Percentiles rank a stretch among this genome's conserved stretches.
phyloP scores from a whole-genome alignment of 1,139 yeast species.

The Magnusiomyces tetraspermus region DNA sequence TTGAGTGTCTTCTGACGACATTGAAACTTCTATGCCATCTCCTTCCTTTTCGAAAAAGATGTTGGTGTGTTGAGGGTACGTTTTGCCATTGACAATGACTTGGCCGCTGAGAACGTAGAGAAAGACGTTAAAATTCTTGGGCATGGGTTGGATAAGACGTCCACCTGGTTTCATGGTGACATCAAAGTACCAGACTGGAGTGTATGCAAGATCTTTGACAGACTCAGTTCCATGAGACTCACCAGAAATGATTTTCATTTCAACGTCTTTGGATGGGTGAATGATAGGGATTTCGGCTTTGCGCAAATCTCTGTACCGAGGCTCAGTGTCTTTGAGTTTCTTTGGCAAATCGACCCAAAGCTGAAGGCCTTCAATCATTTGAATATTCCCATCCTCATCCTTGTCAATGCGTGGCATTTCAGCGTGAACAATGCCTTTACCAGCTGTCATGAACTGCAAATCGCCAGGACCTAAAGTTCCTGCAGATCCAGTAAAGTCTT shows the following conservation, averaged over 20 bases:
- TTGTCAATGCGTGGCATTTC: slow-evolving; percentile 69
- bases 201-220: slow-evolving; percentile 63
- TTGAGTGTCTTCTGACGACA: slow-evolving; percentile 15
- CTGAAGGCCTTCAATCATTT: slow-evolving; percentile 58
- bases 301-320: slow-evolving; percentile 73
- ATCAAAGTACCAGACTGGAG: slow-evolving; percentile 71
- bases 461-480: slow-evolving; percentile 81
- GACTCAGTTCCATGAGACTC: slow-evolving; percentile 66
- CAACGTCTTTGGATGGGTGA: slow-evolving; percentile 59
- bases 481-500: slow-evolving; percentile 77
- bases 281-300: slow-evolving; percentile 62
- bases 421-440: slow-evolving; percentile 77
- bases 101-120: slow-evolving; percentile 60
- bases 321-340: slow-evolving; percentile 55
- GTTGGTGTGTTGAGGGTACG: slow-evolving; percentile 34
- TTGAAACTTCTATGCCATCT: slow-evolving; percentile 22
- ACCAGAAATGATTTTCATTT: slow-evolving; percentile 71
- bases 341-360: slow-evolving; percentile 87
- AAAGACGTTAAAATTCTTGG: slow-evolving; percentile 60
- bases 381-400: slow-evolving; percentile 32
- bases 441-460: slow-evolving; percentile 92
- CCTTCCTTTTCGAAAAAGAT: slow-evolving; percentile 35
- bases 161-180: slow-evolving; percentile 61
- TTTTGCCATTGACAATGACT: slow-evolving; percentile 36
- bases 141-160: slow-evolving; percentile 49